Evolutionary conservation across 129 eudicot species (phyloP), one percentile per base, ranked within the genome.

Genomic region (Chrysanthemum makinoi): DNA sequence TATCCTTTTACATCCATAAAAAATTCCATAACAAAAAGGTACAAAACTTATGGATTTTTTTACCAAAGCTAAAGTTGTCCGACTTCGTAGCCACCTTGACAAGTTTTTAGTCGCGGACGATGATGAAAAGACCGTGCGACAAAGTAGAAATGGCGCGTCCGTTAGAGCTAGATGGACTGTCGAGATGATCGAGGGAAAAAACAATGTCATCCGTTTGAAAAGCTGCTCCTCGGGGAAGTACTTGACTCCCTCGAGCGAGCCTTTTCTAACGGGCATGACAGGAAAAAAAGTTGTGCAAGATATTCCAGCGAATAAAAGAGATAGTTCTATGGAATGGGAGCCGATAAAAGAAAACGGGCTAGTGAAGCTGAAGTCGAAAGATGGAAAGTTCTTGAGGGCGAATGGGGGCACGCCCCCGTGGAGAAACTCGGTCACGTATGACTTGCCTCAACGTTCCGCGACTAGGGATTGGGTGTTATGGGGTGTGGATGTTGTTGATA

Each of bases 351-450:
- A 84, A 65, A 89, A 86, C 68, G 78, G 10, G 51, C 56, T 47
- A 12, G 88, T 86, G 66, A 87, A 84, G 80, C 35, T 92, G 33
- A 80, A 85, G 80, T 72, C 87, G 0, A 82, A 78, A 67, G 80
- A 84, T 0, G 98, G 96, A 17, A 85, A 80, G 69, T 83, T 75
- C 13, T 61, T 92, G 74, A 69, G 98, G 57, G 96, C 83, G 1
- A 92, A 92, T 55, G 89, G 98, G 8, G 91, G 91, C 12, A 81
- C 86, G 5, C 95, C 89, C 5, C 98, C 96, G 1, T 92, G 94
- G 94, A 65, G 96, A 52, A 89, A 86, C 65, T 77, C 98, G 4
- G 75, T 92, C 9, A 92, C 98, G 2, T 86, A 89, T 68, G 95
- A 92, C 69, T 22, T 86, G 26, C 96, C 98, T 3, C 80, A 81